Evolutionary conservation across 768 basidiomycete species (phyloP), one percentile per base, ranked within the genome.

Genomic region (Nidularia sp.): DNA sequence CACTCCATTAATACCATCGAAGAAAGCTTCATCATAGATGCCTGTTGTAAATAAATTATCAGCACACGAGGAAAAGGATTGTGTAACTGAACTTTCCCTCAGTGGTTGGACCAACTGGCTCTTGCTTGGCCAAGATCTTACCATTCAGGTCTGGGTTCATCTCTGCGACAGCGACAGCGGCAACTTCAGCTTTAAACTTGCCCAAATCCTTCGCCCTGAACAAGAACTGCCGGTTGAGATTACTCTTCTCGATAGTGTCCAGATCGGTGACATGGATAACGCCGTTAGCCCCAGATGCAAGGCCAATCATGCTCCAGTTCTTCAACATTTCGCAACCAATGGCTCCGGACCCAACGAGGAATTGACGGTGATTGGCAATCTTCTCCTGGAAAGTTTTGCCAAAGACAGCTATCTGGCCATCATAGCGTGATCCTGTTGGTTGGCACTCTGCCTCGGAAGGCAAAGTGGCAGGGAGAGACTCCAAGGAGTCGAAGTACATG

Each of bases 271-370:
- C 92, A 60, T 95, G 85, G 52, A 99, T 90, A 48, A 78, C 71
- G 7, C 91, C 97, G 41, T 84, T 76, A 12, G 81, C 75, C 8
- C 91, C 91, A 32, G 86, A 81, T 5, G 83, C 95, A 45, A 99
- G 74, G 55, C 97, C 97, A 80, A 98, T 96, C 93, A 98, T 90
- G 58, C 91, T 90, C 97, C 97, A 99, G 70, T 98, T 99, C 78
- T 99, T 99, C 62, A 99, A 73, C 97, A 98, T 98, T 73, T 99
- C 97, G 65, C 97, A 99, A 15, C 97, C 97, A 66, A 99, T 98
- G 34, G 97, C 97, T 44, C 97, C 97, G n/a, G 96, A 86, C 6
- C 97, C 97, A 51, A 99, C 97, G 44, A 99, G 80, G 81, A 99
- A 99, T 62, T 98, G 91, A 29, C 90, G 82, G 65, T 93, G 84